Evolutionary conservation across 176 grass and related monocot genomes (phyloP).

Genomic region (Stipa capillata): DNA sequence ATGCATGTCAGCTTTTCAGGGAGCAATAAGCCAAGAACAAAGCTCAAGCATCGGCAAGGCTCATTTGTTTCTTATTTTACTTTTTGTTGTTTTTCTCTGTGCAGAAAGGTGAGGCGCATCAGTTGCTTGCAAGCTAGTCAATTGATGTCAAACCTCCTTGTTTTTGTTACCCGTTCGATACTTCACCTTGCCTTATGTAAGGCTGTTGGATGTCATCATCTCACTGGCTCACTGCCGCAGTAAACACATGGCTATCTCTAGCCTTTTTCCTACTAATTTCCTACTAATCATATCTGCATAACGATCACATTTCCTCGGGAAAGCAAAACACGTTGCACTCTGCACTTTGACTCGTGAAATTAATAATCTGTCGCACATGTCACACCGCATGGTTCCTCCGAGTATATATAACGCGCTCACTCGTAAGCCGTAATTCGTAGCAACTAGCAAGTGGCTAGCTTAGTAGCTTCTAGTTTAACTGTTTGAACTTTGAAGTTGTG

Average conservation of each 20-base stretch:
- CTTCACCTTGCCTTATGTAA: neutral
- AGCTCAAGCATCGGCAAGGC: neutral
- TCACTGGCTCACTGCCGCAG: neutral
- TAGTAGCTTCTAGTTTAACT: neutral
- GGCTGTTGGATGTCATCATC: neutral
- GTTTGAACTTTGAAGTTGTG: neutral
- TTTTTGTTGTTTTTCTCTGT: neutral
- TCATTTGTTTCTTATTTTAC: too few relatives aligned
- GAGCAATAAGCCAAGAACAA: neutral
- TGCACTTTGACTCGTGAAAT: neutral
- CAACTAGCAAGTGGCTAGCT: neutral
- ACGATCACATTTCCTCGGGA: constrained; percentile 18
- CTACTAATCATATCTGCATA: neutral
- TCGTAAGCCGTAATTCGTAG: neutral
- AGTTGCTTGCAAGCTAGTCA: neutral
- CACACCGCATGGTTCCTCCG: neutral
- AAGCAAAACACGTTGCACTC: constrained; percentile 3
- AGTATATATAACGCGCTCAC: constrained; percentile 28
- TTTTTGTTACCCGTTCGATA: too few relatives aligned
- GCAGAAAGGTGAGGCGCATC: neutral
- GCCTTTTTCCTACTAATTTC: too few relatives aligned
- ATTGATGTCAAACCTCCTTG: neutral
- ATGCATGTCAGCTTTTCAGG: neutral
- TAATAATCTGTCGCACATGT: too few relatives aligned
- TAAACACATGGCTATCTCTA: neutral